Percentiles rank a stretch among this genome's conserved stretches.
Conservation (phyloP, 208 protist species). For the Leishmania amazonensis region DNA sequence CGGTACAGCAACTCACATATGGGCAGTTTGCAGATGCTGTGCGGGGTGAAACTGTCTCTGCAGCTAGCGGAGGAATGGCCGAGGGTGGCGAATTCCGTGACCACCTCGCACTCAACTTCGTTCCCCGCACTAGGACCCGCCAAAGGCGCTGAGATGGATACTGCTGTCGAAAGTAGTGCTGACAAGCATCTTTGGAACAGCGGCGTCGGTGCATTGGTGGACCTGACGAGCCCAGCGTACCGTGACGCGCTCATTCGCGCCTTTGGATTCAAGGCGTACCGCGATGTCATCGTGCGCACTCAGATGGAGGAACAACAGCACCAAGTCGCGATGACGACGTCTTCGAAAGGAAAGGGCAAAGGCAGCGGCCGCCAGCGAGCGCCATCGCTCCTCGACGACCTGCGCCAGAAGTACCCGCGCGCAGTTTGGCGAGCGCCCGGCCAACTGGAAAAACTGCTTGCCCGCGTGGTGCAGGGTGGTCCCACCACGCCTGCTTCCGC, state of each 20-base stretch:
- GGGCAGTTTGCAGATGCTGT: constrained; percentile 12
- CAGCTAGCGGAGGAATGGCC: constrained; percentile 11
- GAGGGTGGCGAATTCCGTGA: background rate
- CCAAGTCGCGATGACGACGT: background rate
- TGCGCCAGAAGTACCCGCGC: constrained; percentile 2
- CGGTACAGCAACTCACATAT: constrained; percentile 24
- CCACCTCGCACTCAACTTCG: too few species aligned
- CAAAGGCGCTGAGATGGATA: background rate
- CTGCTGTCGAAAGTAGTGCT: background rate
- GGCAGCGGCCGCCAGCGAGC: background rate
- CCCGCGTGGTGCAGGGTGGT: constrained; percentile 34
- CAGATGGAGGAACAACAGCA: constrained; percentile 3
- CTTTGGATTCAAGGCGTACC: constrained; percentile 36
- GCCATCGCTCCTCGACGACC: constrained; percentile 3
- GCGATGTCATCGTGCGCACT: constrained; percentile 2
- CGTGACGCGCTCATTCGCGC: constrained; percentile 23
- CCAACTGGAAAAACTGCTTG: constrained; percentile 38
- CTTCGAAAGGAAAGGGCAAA: constrained; percentile 33
- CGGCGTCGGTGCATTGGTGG: background rate
- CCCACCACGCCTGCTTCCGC: background rate
- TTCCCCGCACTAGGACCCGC: background rate
- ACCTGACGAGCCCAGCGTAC: constrained; percentile 6
- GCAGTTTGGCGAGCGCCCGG: constrained; percentile 22
- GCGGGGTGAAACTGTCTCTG: constrained; percentile 1
- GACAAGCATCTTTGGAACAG: background rate